These are phyloP conservation scores for Rhizopogon salebrosus DNA, from an alignment of 768 basidiomycete genomes.

Conservation along the genomic window DNA sequence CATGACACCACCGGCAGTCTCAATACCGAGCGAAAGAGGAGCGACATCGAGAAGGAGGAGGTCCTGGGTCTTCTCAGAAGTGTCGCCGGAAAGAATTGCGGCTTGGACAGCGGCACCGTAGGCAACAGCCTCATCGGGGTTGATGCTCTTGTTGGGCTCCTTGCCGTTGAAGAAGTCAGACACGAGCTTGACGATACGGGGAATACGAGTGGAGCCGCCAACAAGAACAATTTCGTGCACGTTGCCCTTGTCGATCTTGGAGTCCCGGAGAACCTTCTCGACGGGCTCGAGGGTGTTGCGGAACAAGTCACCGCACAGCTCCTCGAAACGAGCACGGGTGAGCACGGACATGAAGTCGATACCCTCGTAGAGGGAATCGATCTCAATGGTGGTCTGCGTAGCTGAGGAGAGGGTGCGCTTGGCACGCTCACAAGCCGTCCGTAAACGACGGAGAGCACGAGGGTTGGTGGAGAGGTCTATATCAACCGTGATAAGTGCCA, in stretches of 20 bases:
- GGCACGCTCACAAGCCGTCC: slow-evolving; percentile 96
- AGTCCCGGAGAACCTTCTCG: slow-evolving; percentile 96
- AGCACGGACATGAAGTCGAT: slow-evolving; percentile 98
- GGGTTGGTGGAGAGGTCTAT: slow-evolving; percentile 84
- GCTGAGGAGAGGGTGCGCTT: slow-evolving; percentile 98
- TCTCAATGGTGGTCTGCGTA: slow-evolving; percentile 94
- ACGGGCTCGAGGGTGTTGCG: slow-evolving; percentile 90
- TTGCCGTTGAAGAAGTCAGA: slow-evolving; percentile 99
- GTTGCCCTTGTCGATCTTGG: slow-evolving; percentile 94
- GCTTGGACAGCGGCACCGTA: slow-evolving; percentile 99
- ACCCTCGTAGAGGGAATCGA: slow-evolving; percentile 96
- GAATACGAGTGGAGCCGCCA: slow-evolving; percentile 98
- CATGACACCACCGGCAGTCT: slow-evolving; percentile 99
- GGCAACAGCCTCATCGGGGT: slow-evolving; percentile 98
- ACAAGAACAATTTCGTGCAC: slow-evolving; percentile 98
- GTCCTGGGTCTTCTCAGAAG: slow-evolving; percentile 96
- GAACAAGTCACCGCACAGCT: slow-evolving; percentile 94
- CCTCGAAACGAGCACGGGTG: slow-evolving; percentile 97
- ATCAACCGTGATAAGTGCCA: slow-evolving; percentile 7
- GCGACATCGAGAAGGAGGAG: slow-evolving; percentile 92
- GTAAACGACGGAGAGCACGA: slow-evolving; percentile 94
- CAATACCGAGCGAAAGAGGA: slow-evolving; percentile 89
- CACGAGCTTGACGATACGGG: slow-evolving; percentile 94
- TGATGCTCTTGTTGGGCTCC: slow-evolving; percentile 99
- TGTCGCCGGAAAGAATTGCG: slow-evolving; percentile 95